Evolutionary conservation across 768 basidiomycete genomes (phyloP), one percentile per base, ranked within the genome.

Genomic region (Lentinula sp.): DNA sequence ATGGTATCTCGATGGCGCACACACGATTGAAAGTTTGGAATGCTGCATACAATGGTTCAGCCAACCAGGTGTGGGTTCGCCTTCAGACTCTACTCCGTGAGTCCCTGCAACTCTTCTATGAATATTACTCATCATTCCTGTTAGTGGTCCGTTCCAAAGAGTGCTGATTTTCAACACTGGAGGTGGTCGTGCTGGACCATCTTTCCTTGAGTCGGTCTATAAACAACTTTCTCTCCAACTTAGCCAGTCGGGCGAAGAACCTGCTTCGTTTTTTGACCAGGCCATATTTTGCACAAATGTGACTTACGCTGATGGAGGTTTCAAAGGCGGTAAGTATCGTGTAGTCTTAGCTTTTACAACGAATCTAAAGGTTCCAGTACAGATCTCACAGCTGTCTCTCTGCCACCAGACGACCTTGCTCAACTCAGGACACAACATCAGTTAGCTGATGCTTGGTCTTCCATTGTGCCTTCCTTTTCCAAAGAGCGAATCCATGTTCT

Each of bases 251-350:
- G 65, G 73, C 0, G 79, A 80, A 57, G 68, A 72, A 15, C 63
- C 76, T 1, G 71, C 68, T 13, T 63, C 64, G 8, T 87, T 93
- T 67, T 97, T 97, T 65, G 83, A 93, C 68, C 83, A 87, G 54
- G 91, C 95, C 61, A 84, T 98, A 50, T 98, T 99, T 73, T 98
- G 95, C 74, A 87, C 94, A 52, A 99, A 98, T 71, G 90, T 97
- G 35, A 99, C 97, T 0, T 99, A 96, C 68, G 80, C 84, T 1
- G 87, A 92, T 64, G 97, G 97, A 0, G 78, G 80, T 35, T 98
- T 86, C 70, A 98, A 98, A 76, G 90, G 91, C 56, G 96, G 96
- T 93, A 66, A 57, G 28, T 28, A 28, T 0, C 28, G 28, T 28
- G 28, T 28, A 28, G 28, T 0, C 28, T 28, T 28, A 28, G 28